Percentiles rank a stretch among this genome's conserved stretches.
Conservation (phyloP, 345 rosid species). For the Hibiscus trionum region DNA sequence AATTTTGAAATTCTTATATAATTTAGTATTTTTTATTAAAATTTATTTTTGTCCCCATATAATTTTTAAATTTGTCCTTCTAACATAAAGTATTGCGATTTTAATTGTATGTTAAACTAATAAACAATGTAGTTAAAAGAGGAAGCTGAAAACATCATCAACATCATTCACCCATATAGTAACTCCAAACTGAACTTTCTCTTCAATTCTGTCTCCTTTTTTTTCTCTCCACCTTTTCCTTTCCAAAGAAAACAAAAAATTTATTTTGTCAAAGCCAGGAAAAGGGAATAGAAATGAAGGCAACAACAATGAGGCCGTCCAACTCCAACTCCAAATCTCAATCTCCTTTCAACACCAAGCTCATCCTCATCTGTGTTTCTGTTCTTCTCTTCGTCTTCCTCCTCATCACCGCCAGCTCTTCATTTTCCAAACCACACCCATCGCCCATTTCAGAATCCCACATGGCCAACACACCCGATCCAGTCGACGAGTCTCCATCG, state of each 20-base stretch:
- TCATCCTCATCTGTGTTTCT: constrained; percentile 5
- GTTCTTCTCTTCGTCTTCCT: constrained; percentile 8
- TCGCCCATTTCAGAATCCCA: neutral
- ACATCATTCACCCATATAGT: neutral
- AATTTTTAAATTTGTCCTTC: too few relatives aligned
- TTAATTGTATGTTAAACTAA: neutral
- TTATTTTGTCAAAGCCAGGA: neutral
- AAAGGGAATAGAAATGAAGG: neutral
- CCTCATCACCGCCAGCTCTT: neutral
- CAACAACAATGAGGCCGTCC: constrained; percentile 4
- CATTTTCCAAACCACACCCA: neutral
- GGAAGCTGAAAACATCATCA: neutral
- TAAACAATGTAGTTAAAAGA: neutral
- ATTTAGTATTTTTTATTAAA: too few relatives aligned
- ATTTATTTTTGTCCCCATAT: too few relatives aligned
- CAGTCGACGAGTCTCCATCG: neutral
- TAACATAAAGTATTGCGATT: neutral
- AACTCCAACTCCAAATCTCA: constrained; percentile 1
- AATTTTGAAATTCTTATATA: too few relatives aligned
- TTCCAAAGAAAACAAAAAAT: neutral
- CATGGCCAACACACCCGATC: neutral
- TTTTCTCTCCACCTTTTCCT: neutral
- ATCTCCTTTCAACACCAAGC: neutral
- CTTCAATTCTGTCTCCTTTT: neutral
- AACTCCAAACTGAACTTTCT: neutral